These are phyloP conservation scores for Chlorella sorokiniana DNA, from an alignment of 139 green algal species.

Conservation along the genomic window DNA sequence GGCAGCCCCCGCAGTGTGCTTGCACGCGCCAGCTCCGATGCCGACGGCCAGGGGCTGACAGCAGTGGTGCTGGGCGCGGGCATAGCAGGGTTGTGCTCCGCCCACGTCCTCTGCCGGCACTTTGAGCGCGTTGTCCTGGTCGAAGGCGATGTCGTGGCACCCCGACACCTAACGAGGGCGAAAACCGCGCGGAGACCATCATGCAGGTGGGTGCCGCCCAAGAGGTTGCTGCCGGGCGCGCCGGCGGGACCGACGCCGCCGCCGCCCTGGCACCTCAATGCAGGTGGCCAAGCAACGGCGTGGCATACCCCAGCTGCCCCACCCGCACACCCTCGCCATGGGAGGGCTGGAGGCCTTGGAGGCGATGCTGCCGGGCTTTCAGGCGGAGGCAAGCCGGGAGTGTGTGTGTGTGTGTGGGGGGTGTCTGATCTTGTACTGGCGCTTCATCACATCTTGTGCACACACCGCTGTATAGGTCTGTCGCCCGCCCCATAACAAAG, in stretches of 20 bases:
- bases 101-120: constrained; percentile 6
- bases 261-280: background rate
- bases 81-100: constrained; percentile 14
- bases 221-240: background rate
- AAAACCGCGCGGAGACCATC: background rate
- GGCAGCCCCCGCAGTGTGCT: background rate
- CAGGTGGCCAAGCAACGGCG: constrained; percentile 4
- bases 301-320: constrained; percentile 28
- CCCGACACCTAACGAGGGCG: background rate
- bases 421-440: background rate
- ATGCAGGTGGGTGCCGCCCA: background rate
- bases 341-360: constrained; percentile 33
- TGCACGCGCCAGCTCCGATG: background rate
- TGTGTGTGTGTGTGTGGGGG: background rate
- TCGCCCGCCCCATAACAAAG: background rate
- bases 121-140: constrained; percentile 10
- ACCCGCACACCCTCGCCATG: constrained; percentile 31
- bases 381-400: constrained; percentile 1
- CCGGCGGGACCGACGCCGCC: background rate
- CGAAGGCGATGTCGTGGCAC: constrained; percentile 14
- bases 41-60: too few relatives aligned
- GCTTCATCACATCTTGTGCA: background rate
- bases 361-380: constrained; percentile 32
- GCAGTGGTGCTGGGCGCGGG: constrained; percentile 24
- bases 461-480: background rate